phyloP scores from a whole-genome alignment of 305 asterid genomes.

The Fraxinus nigra region DNA sequence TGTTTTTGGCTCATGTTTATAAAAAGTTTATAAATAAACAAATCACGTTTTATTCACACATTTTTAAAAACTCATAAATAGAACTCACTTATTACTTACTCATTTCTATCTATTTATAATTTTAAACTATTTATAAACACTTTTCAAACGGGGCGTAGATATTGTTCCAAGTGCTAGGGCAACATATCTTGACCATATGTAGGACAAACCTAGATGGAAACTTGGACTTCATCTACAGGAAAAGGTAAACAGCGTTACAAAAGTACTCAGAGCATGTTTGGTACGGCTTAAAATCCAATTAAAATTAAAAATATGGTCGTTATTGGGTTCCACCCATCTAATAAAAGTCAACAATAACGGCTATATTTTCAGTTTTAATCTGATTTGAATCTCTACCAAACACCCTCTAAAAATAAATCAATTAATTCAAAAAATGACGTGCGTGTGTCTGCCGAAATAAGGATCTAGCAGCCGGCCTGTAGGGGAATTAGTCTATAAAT shows the following conservation, averaged over 20 bases:
- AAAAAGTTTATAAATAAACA: neutral
- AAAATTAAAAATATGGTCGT: no score
- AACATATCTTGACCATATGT: neutral
- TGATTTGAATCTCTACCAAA: no score
- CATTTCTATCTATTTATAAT: neutral
- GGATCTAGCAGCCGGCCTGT: slow-evolving; percentile 40
- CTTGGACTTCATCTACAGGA: neutral
- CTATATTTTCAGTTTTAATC: no score
- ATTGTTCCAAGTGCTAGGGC: neutral
- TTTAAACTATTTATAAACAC: neutral
- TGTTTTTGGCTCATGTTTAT: neutral
- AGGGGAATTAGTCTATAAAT: slow-evolving; percentile 26
- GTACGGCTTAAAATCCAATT: no score
- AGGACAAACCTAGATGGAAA: neutral
- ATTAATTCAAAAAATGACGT: neutral
- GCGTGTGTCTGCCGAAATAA: neutral
- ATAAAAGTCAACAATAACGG: no score
- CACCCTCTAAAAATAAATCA: neutral
- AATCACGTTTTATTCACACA: neutral
- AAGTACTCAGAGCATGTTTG: no score
- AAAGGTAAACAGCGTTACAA: neutral
- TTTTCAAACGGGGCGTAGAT: no score
- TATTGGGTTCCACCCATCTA: no score
- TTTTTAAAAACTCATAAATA: no score
- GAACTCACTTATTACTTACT: neutral